phyloP scores from a whole-genome alignment of 768 basidiomycete genomes.

The Leccinum fibrillosum region DNA sequence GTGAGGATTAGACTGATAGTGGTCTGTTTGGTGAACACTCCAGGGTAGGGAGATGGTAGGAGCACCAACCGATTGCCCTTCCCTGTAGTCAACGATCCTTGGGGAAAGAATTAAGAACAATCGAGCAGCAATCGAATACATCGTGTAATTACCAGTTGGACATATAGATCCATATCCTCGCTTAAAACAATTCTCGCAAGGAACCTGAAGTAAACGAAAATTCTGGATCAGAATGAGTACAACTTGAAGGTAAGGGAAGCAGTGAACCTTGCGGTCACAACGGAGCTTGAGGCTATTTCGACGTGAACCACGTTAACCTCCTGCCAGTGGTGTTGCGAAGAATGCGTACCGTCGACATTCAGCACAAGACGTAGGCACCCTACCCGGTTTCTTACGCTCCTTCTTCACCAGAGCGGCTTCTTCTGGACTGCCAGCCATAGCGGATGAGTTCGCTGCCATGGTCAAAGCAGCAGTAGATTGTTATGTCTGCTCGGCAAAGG shows the following conservation, averaged over 20 bases:
- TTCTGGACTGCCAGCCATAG: constrained; percentile 10
- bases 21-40: background rate
- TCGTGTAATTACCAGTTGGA: constrained; percentile 55
- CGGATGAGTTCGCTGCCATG: background rate
- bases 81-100: constrained; percentile 54
- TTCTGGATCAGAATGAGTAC: constrained; percentile 12
- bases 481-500: constrained; percentile 6
- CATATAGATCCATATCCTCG: constrained; percentile 74
- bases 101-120: constrained; percentile 2
- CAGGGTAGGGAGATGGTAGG: background rate
- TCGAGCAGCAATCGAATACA: constrained; percentile 1
- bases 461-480: background rate
- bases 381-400: constrained; percentile 45
- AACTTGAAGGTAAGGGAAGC: background rate
- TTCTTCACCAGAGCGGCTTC: constrained; percentile 19
- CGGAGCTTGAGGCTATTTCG: constrained; percentile 52
- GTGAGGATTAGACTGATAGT: constrained; percentile 52
- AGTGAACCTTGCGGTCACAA: constrained; percentile 58
- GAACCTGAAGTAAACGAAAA: constrained; percentile 43
- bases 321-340: background rate
- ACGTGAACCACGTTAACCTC: background rate
- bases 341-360: constrained; percentile 37
- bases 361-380: constrained; percentile 43
- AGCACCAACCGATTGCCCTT: constrained; percentile 52
- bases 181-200: constrained; percentile 75